Evolutionary conservation across 345 rosid species (phyloP).

Genomic region (Raphanus sativus): DNA sequence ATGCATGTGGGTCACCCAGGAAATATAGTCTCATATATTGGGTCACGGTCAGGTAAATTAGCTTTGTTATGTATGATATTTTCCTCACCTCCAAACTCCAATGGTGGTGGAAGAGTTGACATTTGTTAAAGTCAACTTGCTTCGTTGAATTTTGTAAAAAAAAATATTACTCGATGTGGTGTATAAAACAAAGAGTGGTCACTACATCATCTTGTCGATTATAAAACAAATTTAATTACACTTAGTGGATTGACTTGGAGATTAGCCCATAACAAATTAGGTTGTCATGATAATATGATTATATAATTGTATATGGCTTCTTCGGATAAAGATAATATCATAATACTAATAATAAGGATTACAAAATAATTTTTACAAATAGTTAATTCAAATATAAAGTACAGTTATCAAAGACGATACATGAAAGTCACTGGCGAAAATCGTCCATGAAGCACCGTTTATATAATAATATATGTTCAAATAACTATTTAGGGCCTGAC

Average conservation of each 20-base stretch:
- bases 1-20: neutral
- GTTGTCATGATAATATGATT: neutral
- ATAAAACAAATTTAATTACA: neutral
- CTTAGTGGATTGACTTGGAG: constrained; percentile 35
- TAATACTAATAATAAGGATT: too few relatives aligned
- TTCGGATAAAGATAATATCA: too few relatives aligned
- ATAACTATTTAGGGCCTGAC: too few relatives aligned
- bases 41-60: constrained; percentile 16
- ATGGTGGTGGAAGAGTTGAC: constrained; percentile 35
- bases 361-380: too few relatives aligned
- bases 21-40: neutral
- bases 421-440: too few relatives aligned
- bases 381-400: too few relatives aligned
- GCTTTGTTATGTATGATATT: constrained; percentile 22
- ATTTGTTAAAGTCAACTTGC: constrained; percentile 24
- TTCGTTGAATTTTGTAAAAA: constrained; percentile 6
- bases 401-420: too few relatives aligned
- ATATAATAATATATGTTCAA: too few relatives aligned
- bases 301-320: too few relatives aligned
- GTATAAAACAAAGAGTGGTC: neutral
- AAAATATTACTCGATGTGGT: constrained; percentile 2
- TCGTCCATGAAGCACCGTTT: too few relatives aligned
- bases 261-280: neutral
- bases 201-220: neutral
- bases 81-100: constrained; percentile 6